A percentile compares a stretch with the other conserved stretches of the same genome.
phyloP scores from a whole-genome alignment of 192 early-diverging fungal genomes.

The Pilaira anomala region DNA sequence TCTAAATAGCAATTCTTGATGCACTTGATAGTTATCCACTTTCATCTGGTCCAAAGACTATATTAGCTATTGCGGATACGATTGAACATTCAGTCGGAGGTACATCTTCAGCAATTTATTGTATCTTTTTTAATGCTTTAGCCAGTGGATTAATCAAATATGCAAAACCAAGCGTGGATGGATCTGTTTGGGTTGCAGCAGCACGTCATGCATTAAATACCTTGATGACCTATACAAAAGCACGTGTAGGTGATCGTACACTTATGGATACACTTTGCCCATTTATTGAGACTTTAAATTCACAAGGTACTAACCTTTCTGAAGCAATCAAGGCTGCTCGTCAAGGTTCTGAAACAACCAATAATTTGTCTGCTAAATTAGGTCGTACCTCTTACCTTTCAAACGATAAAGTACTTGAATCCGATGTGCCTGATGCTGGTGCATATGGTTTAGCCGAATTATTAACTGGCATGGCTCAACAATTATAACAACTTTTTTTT shows the following conservation, averaged over 20 bases:
- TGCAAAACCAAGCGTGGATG: conserved; percentile 9
- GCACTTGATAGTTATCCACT: conserved; percentile 30
- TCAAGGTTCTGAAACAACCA: conserved; percentile 54
- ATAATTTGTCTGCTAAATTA: conserved; percentile 54
- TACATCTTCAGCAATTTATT: conserved; percentile 75
- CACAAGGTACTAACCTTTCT: conserved; percentile 34
- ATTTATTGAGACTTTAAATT: conserved; percentile 49
- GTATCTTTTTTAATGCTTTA: conserved; percentile 66
- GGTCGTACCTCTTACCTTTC: conserved; percentile 64
- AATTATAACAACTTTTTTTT: no score
- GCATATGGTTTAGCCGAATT: conserved; percentile 59
- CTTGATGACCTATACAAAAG: conserved; percentile 63
- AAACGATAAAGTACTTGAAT: conserved; percentile 38
- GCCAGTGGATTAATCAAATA: conserved; percentile 45
- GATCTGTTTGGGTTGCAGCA: conserved; percentile 33
- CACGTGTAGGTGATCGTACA: conserved; percentile 70
- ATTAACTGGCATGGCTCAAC: conserved; percentile 43
- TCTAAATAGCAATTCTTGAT: conserved; percentile 43
- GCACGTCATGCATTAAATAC: conserved; percentile 56
- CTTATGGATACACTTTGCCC: conserved; percentile 69
- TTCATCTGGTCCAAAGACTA: conserved; percentile 12
- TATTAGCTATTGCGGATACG: conserved; percentile 53
- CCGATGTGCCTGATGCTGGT: conserved; percentile 52
- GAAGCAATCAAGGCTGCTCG: conserved; percentile 50
- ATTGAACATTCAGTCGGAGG: conserved; percentile 79